Percentiles rank a stretch among this genome's conserved stretches.
phyloP scores from a whole-genome alignment of 495 filamentous ascomycete species.

The Trichocladium antarcticum region DNA sequence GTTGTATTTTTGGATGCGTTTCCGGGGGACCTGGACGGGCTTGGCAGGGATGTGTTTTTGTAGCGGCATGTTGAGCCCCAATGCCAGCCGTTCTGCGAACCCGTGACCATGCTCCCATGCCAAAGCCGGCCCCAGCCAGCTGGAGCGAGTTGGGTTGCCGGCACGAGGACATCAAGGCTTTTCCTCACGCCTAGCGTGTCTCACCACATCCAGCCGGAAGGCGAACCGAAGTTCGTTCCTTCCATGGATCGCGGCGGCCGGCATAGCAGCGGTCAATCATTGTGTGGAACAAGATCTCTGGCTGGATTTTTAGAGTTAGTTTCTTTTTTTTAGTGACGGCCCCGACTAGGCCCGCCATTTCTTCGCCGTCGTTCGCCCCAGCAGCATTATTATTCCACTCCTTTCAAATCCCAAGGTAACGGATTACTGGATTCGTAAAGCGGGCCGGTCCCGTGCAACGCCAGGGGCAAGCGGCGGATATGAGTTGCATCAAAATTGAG shows the following conservation, averaged over 20 bases:
- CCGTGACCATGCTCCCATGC: constrained; percentile 20
- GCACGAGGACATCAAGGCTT: constrained; percentile 28
- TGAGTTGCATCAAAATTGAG: background rate
- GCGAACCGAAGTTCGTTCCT: background rate
- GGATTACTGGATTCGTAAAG: constrained; percentile 4
- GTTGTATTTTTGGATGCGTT: no score
- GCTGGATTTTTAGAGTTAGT: background rate
- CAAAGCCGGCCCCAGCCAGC: background rate
- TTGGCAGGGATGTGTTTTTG: constrained; percentile 17
- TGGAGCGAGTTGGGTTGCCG: background rate
- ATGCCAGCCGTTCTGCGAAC: constrained; percentile 11
- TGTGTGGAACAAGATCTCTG: background rate
- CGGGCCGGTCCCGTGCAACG: constrained; percentile 18
- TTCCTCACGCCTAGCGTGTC: constrained; percentile 1
- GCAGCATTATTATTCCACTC: background rate
- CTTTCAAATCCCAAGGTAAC: background rate
- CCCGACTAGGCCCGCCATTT: no score
- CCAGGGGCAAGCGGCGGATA: constrained; percentile 10
- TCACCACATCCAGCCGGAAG: constrained; percentile 2
- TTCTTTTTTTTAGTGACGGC: background rate
- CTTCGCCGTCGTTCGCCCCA: background rate
- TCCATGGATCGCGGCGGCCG: constrained; percentile 7
- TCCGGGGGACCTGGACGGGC: constrained; percentile 11
- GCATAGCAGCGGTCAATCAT: constrained; percentile 17
- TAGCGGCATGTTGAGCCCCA: constrained; percentile 6